Evolutionary conservation across 345 rosid genomes (phyloP).

Genomic region (Hypericum perforatum): DNA sequence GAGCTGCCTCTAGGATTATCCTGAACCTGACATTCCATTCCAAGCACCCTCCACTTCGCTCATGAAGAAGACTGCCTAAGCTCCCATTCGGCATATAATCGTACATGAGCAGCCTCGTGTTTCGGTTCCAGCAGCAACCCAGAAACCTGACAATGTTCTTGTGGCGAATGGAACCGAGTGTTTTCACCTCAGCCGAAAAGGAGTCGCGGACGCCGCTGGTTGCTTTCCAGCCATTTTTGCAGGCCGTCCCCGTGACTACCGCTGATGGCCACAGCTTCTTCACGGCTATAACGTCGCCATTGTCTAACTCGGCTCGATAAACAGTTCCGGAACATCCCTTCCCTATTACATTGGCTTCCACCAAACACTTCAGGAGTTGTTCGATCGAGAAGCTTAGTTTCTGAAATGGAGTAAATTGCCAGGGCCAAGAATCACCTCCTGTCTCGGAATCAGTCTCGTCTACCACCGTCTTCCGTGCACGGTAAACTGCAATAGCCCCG

Average conservation of each 20-base stretch:
- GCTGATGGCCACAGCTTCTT: slow-evolving; percentile 88
- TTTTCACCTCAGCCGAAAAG: slow-evolving; percentile 8
- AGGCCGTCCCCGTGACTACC: slow-evolving; percentile 23
- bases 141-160: background rate
- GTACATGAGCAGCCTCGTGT: no score
- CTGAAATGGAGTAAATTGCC: slow-evolving; percentile 81
- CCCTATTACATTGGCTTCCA: slow-evolving; percentile 76
- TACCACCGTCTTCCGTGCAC: slow-evolving; percentile 35
- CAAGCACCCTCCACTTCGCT: no score
- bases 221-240: slow-evolving; percentile 4
- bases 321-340: slow-evolving; percentile 91
- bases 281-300: slow-evolving; percentile 80
- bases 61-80: no score
- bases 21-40: no score
- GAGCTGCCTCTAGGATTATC: no score
- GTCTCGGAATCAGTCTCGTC: slow-evolving; percentile 44
- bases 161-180: background rate
- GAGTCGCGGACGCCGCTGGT: background rate
- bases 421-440: slow-evolving; percentile 45
- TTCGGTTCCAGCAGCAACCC: no score
- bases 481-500: slow-evolving; percentile 39
- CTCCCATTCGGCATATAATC: no score
- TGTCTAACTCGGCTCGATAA: slow-evolving; percentile 80
- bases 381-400: slow-evolving; percentile 59
- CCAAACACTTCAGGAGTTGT: slow-evolving; percentile 57